Conservation (phyloP, 805 yeast species). For the Clavispora vitiphila region DNA sequence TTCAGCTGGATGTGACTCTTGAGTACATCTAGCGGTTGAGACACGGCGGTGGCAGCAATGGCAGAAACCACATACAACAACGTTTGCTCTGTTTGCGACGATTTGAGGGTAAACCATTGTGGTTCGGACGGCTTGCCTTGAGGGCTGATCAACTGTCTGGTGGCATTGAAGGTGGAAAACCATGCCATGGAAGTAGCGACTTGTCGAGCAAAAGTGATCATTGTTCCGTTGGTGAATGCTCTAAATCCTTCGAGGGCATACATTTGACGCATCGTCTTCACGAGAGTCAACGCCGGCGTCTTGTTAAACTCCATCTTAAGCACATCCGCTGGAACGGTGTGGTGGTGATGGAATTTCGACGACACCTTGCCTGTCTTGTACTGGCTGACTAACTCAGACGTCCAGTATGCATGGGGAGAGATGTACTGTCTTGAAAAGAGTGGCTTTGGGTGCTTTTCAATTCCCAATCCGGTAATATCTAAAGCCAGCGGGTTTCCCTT, state of each 20-base stretch:
- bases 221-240: slow-evolving; percentile 79
- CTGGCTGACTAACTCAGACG: slow-evolving; percentile 29
- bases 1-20: slow-evolving; percentile 84
- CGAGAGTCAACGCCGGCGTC: slow-evolving; percentile 50
- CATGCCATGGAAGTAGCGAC: slow-evolving; percentile 73
- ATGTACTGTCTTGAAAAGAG: slow-evolving; percentile 30
- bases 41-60: slow-evolving; percentile 64
- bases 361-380: slow-evolving; percentile 17
- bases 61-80: slow-evolving; percentile 61
- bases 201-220: slow-evolving; percentile 80
- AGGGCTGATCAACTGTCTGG: slow-evolving; percentile 67
- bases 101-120: slow-evolving; percentile 43
- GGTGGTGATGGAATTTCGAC: slow-evolving; percentile 20
- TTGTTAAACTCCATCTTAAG: slow-evolving; percentile 35
- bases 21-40: slow-evolving; percentile 86
- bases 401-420: slow-evolving; percentile 39
- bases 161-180: slow-evolving; percentile 74
- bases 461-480: slow-evolving; percentile 25
- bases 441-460: slow-evolving; percentile 21
- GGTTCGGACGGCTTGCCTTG: slow-evolving; percentile 26
- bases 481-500: slow-evolving; percentile 15
- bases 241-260: slow-evolving; percentile 64
- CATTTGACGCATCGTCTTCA: slow-evolving; percentile 58
- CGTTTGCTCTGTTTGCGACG: slow-evolving; percentile 34
- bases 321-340: slow-evolving; percentile 8